Conservation (phyloP, 1,139 yeast species). For the Geotrichum reessii region DNA sequence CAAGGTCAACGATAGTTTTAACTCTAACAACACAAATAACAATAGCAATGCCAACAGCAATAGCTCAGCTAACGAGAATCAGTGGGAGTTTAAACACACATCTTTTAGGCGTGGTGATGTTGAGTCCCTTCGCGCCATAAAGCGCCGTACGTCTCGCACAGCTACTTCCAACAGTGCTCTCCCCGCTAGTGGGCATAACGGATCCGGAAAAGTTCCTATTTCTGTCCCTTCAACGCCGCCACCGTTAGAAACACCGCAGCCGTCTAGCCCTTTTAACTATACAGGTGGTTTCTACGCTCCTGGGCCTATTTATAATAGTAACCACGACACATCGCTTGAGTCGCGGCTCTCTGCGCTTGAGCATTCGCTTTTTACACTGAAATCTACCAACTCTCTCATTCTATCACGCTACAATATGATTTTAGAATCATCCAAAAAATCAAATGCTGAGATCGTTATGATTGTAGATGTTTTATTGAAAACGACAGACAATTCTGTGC, state of each 20-base stretch:
- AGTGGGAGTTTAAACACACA: conserved; percentile 88
- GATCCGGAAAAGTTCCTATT: not conserved
- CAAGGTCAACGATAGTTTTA: conserved; percentile 43
- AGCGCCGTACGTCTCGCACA: conserved; percentile 50
- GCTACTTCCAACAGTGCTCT: conserved; percentile 11
- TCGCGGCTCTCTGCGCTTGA: conserved; percentile 24
- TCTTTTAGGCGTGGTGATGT: conserved; percentile 74
- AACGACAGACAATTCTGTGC: conserved; percentile 19
- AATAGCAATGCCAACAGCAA: too few species aligned
- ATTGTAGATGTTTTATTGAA: conserved; percentile 8
- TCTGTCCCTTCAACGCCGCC: conserved; percentile 2
- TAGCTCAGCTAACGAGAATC: conserved; percentile 24
- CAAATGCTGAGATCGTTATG: conserved; percentile 11
- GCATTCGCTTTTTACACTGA: conserved; percentile 18
- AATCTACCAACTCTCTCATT: conserved; percentile 12
- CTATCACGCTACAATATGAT: conserved; percentile 11
- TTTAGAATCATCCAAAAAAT: conserved; percentile 10
- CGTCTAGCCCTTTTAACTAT: conserved; percentile 5
- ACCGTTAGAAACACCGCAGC: conserved; percentile 8
- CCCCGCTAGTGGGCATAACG: not conserved
- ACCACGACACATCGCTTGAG: conserved; percentile 16
- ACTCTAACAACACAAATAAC: conserved; percentile 20
- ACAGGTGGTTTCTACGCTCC: conserved; percentile 9
- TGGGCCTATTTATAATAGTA: conserved; percentile 4
- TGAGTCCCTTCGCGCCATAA: conserved; percentile 56